Percentiles rank a stretch among this genome's conserved stretches.
Conservation (phyloP, 257 asterid species). For the Solanum appendiculatum region DNA sequence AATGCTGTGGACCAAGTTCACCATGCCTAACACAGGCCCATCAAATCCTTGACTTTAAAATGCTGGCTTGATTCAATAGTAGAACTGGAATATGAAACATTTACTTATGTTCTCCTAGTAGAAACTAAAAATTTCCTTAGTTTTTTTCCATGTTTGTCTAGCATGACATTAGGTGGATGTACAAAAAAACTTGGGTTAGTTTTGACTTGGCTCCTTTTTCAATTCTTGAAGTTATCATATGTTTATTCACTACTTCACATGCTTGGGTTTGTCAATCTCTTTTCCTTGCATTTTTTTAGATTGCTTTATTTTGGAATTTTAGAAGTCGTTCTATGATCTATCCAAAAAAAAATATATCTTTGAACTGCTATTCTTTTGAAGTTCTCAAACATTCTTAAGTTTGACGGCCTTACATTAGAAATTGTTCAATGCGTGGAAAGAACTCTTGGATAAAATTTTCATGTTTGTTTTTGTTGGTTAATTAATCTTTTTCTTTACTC, state of each 20-base stretch:
- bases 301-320: not conserved
- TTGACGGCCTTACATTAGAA: not conserved
- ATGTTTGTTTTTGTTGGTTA: not conserved
- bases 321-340: not conserved
- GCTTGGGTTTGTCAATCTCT: not conserved
- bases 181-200: not conserved
- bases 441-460: not conserved
- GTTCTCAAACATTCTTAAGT: not conserved
- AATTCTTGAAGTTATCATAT: not conserved
- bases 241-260: not conserved
- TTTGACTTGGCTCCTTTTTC: not conserved
- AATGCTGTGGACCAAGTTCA: not conserved
- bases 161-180: not conserved
- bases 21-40: not conserved
- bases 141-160: not conserved
- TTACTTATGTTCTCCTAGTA: not conserved
- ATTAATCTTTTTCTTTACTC: not conserved
- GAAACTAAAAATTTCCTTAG: not conserved
- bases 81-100: not conserved
- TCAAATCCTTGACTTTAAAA: not conserved
- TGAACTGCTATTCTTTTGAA: not conserved
- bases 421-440: not conserved
- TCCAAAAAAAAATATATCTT: not conserved
- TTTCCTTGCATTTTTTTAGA: not conserved
- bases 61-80: not conserved